Evolutionary conservation across 106 monocot species (phyloP), one percentile per base, ranked within the genome.

Genomic region (Xerophyta viscosa): DNA sequence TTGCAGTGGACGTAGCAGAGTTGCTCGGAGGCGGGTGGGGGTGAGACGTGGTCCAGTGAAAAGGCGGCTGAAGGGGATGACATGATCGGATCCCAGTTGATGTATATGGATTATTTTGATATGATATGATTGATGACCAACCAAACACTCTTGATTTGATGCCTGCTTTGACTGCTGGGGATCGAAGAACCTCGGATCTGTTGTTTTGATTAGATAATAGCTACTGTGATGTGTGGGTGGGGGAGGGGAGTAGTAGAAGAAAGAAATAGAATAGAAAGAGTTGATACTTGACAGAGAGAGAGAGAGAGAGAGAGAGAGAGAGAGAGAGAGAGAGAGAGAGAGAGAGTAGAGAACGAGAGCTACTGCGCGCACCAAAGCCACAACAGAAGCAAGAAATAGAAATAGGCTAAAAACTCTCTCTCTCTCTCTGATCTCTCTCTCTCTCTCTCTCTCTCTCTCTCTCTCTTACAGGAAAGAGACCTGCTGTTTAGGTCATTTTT

Each of bases 21-120:
- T 45, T 88, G 84, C 84, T 94, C 93, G 33, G 80, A 75, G 21
- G 76, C 69, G 19, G 73, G 71, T n/a, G 76, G 67, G 36, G n/a
- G n/a, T n/a, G 83, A 60, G 83, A 80, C 69, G 66, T 86, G 82
- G 63, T 91, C 91, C 58, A 82, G 41, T 37, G 81, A 79, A 66
- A 79, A 78, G 66, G 77, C 39, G 37, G 75, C 66, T 36, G 84
- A 67, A 6, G 81, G 70, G 44, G 84, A 81, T 56, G 86, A 77
- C 80, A 85, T 89, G 37, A 37, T 68, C 61, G 37, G 37, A 37
- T 47, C 33, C 20, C 42, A n/a, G n/a, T n/a, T n/a, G n/a, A n/a
- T n/a, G n/a, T n/a, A n/a, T n/a, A n/a, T n/a, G n/a, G n/a, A n/a
- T n/a, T n/a, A n/a, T n/a, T n/a, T n/a, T n/a, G n/a, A n/a, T n/a